Conservation (phyloP, 2,329 filamentous ascomycete genomes). For the Aplosporella prunicola region DNA sequence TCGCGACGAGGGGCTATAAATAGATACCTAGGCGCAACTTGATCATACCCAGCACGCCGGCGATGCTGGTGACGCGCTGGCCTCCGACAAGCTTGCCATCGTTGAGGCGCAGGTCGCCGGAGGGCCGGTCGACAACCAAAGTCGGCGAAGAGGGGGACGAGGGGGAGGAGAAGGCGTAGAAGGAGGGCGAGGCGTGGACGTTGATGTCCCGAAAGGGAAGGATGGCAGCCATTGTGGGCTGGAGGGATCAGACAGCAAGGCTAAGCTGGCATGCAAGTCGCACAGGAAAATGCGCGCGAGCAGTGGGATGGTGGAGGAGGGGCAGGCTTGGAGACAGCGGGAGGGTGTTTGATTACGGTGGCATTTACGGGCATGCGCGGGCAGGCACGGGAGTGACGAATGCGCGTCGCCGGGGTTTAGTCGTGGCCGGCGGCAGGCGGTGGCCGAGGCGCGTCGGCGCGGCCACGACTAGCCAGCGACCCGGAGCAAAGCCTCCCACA, state of each 20-base stretch:
- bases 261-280: slow-evolving; percentile 1
- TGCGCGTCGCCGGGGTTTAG: no score
- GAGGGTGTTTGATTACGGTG: neutral
- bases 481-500: slow-evolving; percentile 10
- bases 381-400: no score
- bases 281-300: no score
- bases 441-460: slow-evolving; percentile 4
- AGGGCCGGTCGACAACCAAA: slow-evolving; percentile 81
- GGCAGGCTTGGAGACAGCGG: neutral
- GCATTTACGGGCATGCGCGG: no score
- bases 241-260: neutral
- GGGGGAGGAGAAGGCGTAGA: slow-evolving; percentile 94
- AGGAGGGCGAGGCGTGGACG: slow-evolving; percentile 79
- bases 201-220: slow-evolving; percentile 94
- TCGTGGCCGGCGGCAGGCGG: slow-evolving; percentile 1
- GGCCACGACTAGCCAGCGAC: slow-evolving; percentile 1
- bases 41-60: slow-evolving; percentile 89
- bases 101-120: slow-evolving; percentile 77
- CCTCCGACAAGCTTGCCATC: slow-evolving; percentile 67
- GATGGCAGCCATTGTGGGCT: slow-evolving; percentile 37
- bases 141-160: slow-evolving; percentile 84
- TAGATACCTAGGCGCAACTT: slow-evolving; percentile 75
- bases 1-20: neutral
- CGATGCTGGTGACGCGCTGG: slow-evolving; percentile 86
- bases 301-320: slow-evolving; percentile 2